Base-by-base conservation (phyloP, 2,329 filamentous ascomycete genomes). In the Botrytis tulipae region DNA sequence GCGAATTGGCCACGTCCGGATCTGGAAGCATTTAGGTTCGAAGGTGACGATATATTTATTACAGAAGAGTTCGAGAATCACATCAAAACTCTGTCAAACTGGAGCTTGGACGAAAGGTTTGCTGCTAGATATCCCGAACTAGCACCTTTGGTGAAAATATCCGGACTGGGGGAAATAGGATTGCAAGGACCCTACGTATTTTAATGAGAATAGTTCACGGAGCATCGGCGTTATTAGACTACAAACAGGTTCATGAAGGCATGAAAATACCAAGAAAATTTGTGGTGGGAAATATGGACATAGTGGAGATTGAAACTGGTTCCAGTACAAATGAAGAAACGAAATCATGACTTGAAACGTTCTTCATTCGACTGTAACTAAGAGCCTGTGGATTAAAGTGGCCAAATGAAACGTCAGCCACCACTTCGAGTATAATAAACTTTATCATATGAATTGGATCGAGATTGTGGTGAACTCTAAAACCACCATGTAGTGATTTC, bases 1-100 rank as follows among this genome's bases (percentile, higher is more conserved):
- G 75, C 81, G 63, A 82, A 83, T 61, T 84, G 81, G 83, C 78
- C 80, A 14, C 78, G 76, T 37, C 63, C 75, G 40, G 75, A 78
- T 3, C 25, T 73, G 20, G 77, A 79, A 46, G 66, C 75, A 4
- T 67, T 79, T 9, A 61, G 71, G 7, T 74, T 76, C 66, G 77
- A 77, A 37, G 77, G 74, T 9, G 73, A 75, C 14, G 78, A 79
- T 46, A 71, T 78, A 29, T 75, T 51, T 32, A 32, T 76, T 22
- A 76, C 76, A 2, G 75, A 77, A 37, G 66, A 67, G 3, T 80
- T 80, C 65, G 70, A 73, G n/a, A 72, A 65, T 25, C 78, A 80
- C 73, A 54, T 76, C 18, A 70, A 61, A 35, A 74, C 59, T 4
- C 48, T 76, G 35, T 72, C 72, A 32, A 80, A 79, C 72, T 80